These are phyloP conservation scores for Fusarium praegraminearum DNA, from an alignment of 2,329 filamentous ascomycete species.

Conservation along the genomic window DNA sequence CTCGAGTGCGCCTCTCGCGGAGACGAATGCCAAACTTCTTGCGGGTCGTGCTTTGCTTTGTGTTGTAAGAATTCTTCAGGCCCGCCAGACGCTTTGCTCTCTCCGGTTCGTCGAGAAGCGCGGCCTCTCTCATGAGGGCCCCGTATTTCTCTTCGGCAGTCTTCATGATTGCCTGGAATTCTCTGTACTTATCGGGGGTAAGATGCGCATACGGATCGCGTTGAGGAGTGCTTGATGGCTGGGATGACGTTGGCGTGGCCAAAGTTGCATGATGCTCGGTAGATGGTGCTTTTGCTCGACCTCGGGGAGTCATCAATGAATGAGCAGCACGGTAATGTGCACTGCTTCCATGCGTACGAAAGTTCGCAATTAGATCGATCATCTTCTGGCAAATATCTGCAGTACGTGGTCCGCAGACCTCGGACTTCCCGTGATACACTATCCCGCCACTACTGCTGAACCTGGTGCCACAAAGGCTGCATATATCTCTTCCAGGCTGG, in stretches of 20 bases:
- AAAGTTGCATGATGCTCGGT: conserved; percentile 4
- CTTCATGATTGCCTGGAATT: conserved; percentile 50
- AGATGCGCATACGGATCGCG: conserved; percentile 62
- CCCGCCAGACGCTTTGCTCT: conserved; percentile 54
- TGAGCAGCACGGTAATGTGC: background rate
- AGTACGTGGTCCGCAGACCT: conserved; percentile 60
- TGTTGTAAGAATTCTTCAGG: conserved; percentile 65
- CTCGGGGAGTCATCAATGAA: background rate
- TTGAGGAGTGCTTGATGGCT: conserved; percentile 28
- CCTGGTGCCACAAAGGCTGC: conserved; percentile 58
- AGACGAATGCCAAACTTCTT: conserved; percentile 70
- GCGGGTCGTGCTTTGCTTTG: conserved; percentile 67
- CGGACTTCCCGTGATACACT: conserved; percentile 59
- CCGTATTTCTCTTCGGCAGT: conserved; percentile 54
- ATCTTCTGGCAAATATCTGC: conserved; percentile 31
- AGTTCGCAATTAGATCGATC: conserved; percentile 16
- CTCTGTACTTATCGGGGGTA: conserved; percentile 41
- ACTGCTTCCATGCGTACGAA: conserved; percentile 7
- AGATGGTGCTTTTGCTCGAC: background rate
- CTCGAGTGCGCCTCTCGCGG: conserved; percentile 60
- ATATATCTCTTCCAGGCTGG: conserved; percentile 52
- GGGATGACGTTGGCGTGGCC: conserved; percentile 3
- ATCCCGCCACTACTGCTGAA: conserved; percentile 59
- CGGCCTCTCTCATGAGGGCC: conserved; percentile 58
- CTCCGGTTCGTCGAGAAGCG: conserved; percentile 52